These are phyloP conservation scores for Malassezia vespertilionis DNA, from an alignment of 1,284 basidiomycete genomes.

Conservation along the genomic window DNA sequence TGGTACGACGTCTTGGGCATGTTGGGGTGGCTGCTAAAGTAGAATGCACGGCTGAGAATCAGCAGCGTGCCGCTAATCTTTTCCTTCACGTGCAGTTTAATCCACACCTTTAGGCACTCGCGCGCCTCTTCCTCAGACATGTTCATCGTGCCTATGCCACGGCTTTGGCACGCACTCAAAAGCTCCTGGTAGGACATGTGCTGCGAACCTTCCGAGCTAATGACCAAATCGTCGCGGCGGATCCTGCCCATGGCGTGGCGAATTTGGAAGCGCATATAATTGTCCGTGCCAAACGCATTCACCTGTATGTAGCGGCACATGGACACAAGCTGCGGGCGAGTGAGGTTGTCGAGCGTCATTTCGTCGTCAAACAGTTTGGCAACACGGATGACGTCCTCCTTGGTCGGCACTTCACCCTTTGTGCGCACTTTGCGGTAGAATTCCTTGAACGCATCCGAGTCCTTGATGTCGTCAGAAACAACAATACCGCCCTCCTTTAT, in stretches of 20 bases:
- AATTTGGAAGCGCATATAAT: constrained; percentile 89
- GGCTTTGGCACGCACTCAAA: constrained; percentile 81
- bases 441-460: constrained; percentile 91
- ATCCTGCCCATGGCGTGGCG: constrained; percentile 72
- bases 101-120: constrained; percentile 86
- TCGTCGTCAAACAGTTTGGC: constrained; percentile 96
- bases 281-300: constrained; percentile 97
- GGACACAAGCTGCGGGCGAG: constrained; percentile 88
- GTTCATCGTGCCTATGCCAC: constrained; percentile 79
- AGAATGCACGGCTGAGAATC: constrained; percentile 83
- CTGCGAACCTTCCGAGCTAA: constrained; percentile 77
- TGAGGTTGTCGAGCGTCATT: constrained; percentile 91
- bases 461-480: constrained; percentile 69
- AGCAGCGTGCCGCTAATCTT: constrained; percentile 85
- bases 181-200: constrained; percentile 80
- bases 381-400: constrained; percentile 78
- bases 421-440: constrained; percentile 98
- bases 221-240: constrained; percentile 78
- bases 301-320: constrained; percentile 89
- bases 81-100: constrained; percentile 72
- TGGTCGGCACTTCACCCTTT: constrained; percentile 83
- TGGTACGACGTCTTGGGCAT: constrained; percentile 21
- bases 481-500: constrained; percentile 84
- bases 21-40: constrained; percentile 54
- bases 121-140: constrained; percentile 56